These are phyloP conservation scores for Luzula sylvatica DNA, from an alignment of 176 grass and related monocot genomes.

Conservation along the genomic window DNA sequence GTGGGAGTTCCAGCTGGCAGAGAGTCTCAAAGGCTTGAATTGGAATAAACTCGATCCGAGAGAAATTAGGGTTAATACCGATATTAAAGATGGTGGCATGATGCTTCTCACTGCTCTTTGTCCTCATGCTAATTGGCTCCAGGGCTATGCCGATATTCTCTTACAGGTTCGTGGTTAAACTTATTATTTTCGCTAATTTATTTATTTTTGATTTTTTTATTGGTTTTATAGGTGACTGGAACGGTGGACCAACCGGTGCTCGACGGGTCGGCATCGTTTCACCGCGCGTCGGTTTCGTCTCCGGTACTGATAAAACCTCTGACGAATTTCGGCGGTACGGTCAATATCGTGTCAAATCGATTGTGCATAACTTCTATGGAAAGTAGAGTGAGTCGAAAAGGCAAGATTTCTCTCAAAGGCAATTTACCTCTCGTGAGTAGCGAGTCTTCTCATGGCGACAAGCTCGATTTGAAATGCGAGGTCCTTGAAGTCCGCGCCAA, in stretches of 20 bases:
- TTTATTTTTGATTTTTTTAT: not conserved
- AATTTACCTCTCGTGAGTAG: conserved; percentile 68
- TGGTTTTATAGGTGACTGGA: conserved; percentile 70
- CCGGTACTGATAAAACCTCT: conserved; percentile 75
- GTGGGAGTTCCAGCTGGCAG: conserved; percentile 94
- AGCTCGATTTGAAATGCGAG: conserved; percentile 99
- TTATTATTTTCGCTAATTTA: not conserved
- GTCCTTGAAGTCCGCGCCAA: conserved; percentile 89
- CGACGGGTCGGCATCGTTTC: conserved; percentile 94
- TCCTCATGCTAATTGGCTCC: conserved; percentile 88
- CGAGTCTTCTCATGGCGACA: conserved; percentile 61
- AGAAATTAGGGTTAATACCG: conserved; percentile 91
- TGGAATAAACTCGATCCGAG: conserved; percentile 79
- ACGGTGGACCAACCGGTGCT: conserved; percentile 94
- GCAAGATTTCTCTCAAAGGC: conserved; percentile 86
- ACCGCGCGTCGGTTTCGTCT: conserved; percentile 73
- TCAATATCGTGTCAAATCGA: conserved; percentile 79
- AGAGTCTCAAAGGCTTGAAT: conserved; percentile 92
- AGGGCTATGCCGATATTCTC: conserved; percentile 92
- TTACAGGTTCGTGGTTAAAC: conserved; percentile 45
- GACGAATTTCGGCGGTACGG: conserved; percentile 68
- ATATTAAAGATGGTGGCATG: conserved; percentile 98
- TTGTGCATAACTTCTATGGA: conserved; percentile 80
- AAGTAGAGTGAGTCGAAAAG: conserved; percentile 91
- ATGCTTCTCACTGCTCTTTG: conserved; percentile 84